Conservation (phyloP, 2,329 filamentous ascomycete genomes). For the Beauveria sp. region DNA sequence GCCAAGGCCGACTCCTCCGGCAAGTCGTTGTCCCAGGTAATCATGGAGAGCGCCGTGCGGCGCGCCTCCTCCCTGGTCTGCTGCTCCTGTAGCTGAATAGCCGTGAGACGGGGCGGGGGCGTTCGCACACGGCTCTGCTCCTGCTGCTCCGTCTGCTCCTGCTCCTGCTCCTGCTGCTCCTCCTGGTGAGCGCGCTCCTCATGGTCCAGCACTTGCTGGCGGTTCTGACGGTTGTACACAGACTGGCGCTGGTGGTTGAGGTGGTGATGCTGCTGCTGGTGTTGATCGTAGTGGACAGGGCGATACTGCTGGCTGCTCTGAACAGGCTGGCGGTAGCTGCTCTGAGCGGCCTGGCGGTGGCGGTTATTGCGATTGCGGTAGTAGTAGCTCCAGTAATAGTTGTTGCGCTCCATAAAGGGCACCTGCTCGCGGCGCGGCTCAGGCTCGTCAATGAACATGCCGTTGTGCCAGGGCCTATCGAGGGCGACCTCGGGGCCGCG, state of each 20-base stretch:
- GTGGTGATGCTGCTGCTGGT: too few relatives aligned
- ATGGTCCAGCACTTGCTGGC: background rate
- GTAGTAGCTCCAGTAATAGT: background rate
- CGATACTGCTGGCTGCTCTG: too few relatives aligned
- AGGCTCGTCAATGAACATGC: background rate
- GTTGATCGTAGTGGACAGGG: too few relatives aligned
- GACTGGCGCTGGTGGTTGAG: background rate
- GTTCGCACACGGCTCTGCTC: too few relatives aligned
- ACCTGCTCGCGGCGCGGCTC: background rate
- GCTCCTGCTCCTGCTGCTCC: too few relatives aligned
- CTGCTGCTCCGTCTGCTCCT: too few relatives aligned
- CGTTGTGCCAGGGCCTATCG: background rate
- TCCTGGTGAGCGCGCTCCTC: background rate
- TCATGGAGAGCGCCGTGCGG: background rate
- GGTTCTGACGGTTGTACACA: background rate
- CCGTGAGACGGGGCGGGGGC: too few relatives aligned
- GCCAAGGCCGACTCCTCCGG: too few relatives aligned
- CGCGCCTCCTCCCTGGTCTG: too few relatives aligned
- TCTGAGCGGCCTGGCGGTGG: background rate
- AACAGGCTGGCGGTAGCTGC: too few relatives aligned
- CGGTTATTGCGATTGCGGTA: background rate
- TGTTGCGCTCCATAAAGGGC: background rate
- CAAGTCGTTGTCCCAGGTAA: background rate
- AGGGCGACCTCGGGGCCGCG: background rate
- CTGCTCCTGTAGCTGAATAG: too few relatives aligned